Base-by-base conservation (phyloP, 768 basidiomycete genomes). In the Suillus decipiens region DNA sequence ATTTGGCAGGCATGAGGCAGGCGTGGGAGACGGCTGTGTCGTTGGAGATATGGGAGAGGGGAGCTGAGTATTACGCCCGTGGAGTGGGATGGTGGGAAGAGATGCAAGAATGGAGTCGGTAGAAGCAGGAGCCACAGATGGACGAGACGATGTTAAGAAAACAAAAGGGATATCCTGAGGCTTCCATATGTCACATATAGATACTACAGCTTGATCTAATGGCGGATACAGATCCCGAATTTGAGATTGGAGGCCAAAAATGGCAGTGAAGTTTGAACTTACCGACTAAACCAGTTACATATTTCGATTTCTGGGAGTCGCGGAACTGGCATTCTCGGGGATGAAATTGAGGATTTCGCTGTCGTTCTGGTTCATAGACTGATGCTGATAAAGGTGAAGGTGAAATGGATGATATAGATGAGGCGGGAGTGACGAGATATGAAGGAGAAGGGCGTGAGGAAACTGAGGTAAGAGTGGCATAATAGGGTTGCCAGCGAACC, bases 401-500 rank as follows among this genome's bases (percentile, higher is more conserved):
- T 4, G 76, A 72, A 34, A 83, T 78, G 68, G 84, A 77, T 66
- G 82, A 68, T 72, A 84, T 79, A 69, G 84, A 83, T 33, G 82
- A 81, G 57, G 82, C 75, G 6, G 88, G 88, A 62, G 89, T 89
- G 76, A 84, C 77, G 64, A 86, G 80, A 79, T 81, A 84, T 45
- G 80, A 68, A 50, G 76, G 71, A 50, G 78, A 67, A 43, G 78
- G 71, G 37, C 71, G 74, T 58, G 75, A 62, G 15, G 79, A 77
- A 51, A 82, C 70, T 62, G 78, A 72, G 51, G 76, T 76, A 60
- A 76, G 71, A 60, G 81, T 74, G 59, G 85, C 72, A 67, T 79
- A 77, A 75, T 92, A 93, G 68, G 91, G 91, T 78, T 92, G 92
- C 90, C 91, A 93, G 69, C 92, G 88, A 69, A 87, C 79, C 73